Evolutionary conservation across 169 alveolate genomes (phyloP).

Genomic region (Eimeria falciformis): DNA sequence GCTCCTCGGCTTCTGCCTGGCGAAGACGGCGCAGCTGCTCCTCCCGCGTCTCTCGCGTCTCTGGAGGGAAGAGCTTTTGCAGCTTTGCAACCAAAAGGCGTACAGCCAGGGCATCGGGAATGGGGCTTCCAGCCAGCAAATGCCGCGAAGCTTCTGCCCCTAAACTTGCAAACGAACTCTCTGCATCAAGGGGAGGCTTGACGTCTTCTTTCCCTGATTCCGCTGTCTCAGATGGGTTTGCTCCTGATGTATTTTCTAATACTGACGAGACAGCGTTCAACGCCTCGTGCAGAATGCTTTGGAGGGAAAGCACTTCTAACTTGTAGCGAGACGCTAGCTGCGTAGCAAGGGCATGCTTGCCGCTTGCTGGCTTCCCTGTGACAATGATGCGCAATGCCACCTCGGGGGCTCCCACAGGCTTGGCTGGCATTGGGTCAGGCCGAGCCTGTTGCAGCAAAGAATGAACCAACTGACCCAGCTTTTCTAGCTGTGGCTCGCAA

Average conservation of each 20-base stretch:
- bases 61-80: not conserved
- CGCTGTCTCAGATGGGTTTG: not conserved
- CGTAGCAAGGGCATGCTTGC: not conserved
- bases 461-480: not conserved
- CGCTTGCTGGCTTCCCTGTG: constrained; percentile 39
- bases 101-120: not conserved
- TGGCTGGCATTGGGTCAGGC: not conserved
- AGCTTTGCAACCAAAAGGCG: constrained; percentile 31
- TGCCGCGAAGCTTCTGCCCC: not conserved
- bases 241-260: not conserved
- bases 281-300: not conserved
- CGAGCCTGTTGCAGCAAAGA: not conserved
- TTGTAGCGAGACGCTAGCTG: constrained; percentile 21
- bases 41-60: not conserved
- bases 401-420: not conserved
- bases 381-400: not conserved
- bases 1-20: not conserved
- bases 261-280: not conserved
- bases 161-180: not conserved
- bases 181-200: too few relatives aligned
- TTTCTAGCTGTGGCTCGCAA: not conserved
- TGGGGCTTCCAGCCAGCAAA: not conserved
- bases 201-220: too few relatives aligned
- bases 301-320: not conserved
- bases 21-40: not conserved